Base-by-base conservation (phyloP, 768 basidiomycete species). In the Auricularia cornea region DNA sequence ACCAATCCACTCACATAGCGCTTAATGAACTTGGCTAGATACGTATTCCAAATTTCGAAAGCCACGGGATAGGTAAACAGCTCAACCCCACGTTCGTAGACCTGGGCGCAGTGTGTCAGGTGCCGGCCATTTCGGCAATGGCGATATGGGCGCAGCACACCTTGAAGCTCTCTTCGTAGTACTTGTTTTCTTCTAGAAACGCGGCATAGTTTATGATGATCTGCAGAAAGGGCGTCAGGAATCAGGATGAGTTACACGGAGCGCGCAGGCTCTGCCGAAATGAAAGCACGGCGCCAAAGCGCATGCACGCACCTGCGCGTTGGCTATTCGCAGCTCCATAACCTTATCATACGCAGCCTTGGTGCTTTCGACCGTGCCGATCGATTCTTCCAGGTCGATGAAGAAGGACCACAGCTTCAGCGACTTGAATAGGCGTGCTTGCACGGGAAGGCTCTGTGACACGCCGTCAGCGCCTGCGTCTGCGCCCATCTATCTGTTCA, bases 21-120 rank as follows among this genome's bases (percentile, higher is more conserved):
- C 75, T 93, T 94, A 64, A 95, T 84, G 73, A 99, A 99, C 75
- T 98, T 98, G 52, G 92, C 88, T 23, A 99, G 77, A 74, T 98
- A 99, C 61, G 97, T 97, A 73, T 99, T 98, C 96, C 97, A 98
- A 66, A 99, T 87, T 76, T 99, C 97, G 74, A 98, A 98, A 3
- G 94, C 95, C 65, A 98, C 87, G 0, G 97, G 97, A 81, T 92
- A 98, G 10, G 95, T 96, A 79, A 98, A 98, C 32, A 98, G 78
- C 67, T 98, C 96, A 11, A 96, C 93, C 57, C 97, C 97, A 29
- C 95, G 87, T 73, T 98, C 97, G 72, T 98, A 99, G 29, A 96
- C 89, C 90, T 91, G 59, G 4, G 41, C 44, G 56, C 44, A 30
- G 18, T 66, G 57, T 56, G 41, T 10, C 6, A 18, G 62, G 59